These are phyloP conservation scores for Termitomyces sp. DNA, from an alignment of 768 basidiomycete species.

Conservation along the genomic window DNA sequence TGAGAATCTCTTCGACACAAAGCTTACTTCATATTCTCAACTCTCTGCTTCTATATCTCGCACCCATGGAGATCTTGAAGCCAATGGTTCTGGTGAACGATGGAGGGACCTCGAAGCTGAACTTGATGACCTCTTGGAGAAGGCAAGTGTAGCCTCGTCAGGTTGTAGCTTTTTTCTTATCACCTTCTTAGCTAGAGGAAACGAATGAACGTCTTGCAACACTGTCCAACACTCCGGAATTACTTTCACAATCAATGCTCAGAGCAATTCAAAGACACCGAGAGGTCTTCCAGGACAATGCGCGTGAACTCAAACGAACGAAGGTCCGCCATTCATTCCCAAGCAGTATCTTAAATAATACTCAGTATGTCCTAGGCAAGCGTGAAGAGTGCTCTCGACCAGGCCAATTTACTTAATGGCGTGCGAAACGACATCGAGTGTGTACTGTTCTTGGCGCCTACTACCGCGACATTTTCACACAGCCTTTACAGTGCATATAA, in stretches of 20 bases:
- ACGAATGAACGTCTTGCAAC: constrained; percentile 76
- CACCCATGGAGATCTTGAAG: constrained; percentile 59
- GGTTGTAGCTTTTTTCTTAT: constrained; percentile 10
- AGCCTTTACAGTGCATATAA: constrained; percentile 71
- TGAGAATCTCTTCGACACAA: constrained; percentile 88
- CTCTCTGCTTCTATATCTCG: constrained; percentile 67
- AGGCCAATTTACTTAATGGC: constrained; percentile 83
- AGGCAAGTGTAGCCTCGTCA: constrained; percentile 44
- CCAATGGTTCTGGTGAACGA: constrained; percentile 64
- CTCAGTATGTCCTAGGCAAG: constrained; percentile 49
- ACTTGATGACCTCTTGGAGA: constrained; percentile 79
- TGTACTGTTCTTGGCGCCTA: constrained; percentile 20
- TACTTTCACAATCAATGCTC: constrained; percentile 79
- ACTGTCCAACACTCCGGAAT: constrained; percentile 64
- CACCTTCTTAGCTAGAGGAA: constrained; percentile 65
- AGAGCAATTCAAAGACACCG: constrained; percentile 88
- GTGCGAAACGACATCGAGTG: constrained; percentile 97
- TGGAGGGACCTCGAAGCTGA: constrained; percentile 85
- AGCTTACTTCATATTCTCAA: constrained; percentile 87
- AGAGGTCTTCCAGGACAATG: constrained; percentile 87
- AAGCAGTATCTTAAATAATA: background rate
- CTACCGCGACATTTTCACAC: background rate
- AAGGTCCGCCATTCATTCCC: constrained; percentile 49
- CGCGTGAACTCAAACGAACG: constrained; percentile 79
- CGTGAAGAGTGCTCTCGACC: constrained; percentile 77